These are phyloP conservation scores for Clohesyomyces aquaticus DNA, from an alignment of 495 filamentous ascomycete species.

Conservation along the genomic window DNA sequence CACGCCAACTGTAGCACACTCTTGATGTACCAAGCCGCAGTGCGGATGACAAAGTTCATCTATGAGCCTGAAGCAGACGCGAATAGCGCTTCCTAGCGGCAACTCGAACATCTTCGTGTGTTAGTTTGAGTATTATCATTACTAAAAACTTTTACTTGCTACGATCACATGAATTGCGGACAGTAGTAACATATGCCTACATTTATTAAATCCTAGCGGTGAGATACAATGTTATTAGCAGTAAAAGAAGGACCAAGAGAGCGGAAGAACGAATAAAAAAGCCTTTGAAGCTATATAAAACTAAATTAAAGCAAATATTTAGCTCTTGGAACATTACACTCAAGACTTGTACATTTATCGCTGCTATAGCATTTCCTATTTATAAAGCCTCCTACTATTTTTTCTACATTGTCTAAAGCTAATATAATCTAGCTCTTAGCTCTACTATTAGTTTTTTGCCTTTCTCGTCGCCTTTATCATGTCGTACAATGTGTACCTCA, in stretches of 20 bases:
- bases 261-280: conserved; percentile 4
- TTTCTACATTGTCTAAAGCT: conserved; percentile 6
- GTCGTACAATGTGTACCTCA: conserved; percentile 19
- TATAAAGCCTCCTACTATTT: conserved; percentile 6
- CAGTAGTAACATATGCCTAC: conserved; percentile 10
- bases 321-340: conserved; percentile 6
- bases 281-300: not conserved
- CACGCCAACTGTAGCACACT: conserved; percentile 4
- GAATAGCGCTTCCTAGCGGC: conserved; percentile 10
- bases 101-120: conserved; percentile 11
- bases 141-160: not conserved
- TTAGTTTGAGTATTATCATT: conserved; percentile 2
- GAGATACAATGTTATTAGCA: conserved; percentile 12
- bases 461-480: conserved; percentile 16
- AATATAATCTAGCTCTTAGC: conserved; percentile 8
- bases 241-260: not conserved
- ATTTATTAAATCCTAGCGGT: conserved; percentile 12
- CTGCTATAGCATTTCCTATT: conserved; percentile 1
- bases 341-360: conserved; percentile 8
- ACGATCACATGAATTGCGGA: not conserved
- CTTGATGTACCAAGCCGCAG: not conserved
- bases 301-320: not conserved
- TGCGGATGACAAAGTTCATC: conserved; percentile 7
- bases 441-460: conserved; percentile 4
- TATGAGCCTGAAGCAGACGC: conserved; percentile 4